phyloP scores from a whole-genome alignment of 2,329 filamentous ascomycete genomes.

The Phyllosticta citriasiana region DNA sequence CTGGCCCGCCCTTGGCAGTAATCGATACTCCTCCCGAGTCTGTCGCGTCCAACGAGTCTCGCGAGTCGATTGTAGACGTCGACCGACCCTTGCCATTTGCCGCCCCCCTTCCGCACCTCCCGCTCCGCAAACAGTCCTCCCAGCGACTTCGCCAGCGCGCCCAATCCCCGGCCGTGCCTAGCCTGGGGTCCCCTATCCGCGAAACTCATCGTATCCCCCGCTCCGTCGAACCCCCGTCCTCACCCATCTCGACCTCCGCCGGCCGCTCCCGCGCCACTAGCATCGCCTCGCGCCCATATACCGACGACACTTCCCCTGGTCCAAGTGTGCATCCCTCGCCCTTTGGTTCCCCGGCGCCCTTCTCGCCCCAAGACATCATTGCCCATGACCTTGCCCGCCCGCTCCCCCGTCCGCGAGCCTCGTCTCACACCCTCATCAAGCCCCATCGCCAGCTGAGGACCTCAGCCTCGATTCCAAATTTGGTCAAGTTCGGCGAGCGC shows the following conservation, averaged over 20 bases:
- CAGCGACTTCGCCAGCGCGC: constrained; percentile 16
- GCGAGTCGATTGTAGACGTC: constrained; percentile 1
- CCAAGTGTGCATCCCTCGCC: constrained; percentile 8
- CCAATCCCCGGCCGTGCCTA: constrained; percentile 6
- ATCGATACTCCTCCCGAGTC: not conserved
- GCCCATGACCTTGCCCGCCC: not conserved
- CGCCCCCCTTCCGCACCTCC: constrained; percentile 24
- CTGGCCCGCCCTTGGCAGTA: constrained; percentile 3
- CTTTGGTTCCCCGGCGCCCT: constrained; percentile 4
- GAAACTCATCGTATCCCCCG: constrained; percentile 6
- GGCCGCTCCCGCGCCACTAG: constrained; percentile 15
- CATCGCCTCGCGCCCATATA: constrained; percentile 4
- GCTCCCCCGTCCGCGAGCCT: constrained; percentile 12
- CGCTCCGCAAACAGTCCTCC: constrained; percentile 27
- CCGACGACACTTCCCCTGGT: constrained; percentile 2
- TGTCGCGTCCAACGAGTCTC: constrained; percentile 3
- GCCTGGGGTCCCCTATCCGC: constrained; percentile 5
- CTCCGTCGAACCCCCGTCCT: constrained; percentile 14
- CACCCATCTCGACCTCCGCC: constrained; percentile 19
- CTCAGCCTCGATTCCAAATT: constrained; percentile 29
- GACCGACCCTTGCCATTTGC: constrained; percentile 8
- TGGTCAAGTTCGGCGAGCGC: constrained; percentile 19
- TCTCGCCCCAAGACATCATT: constrained; percentile 1
- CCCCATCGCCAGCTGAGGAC: constrained; percentile 16
- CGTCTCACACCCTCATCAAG: constrained; percentile 17